Conservation (phyloP, 2,329 filamentous ascomycete species). For the Aspergillus nomiae region DNA sequence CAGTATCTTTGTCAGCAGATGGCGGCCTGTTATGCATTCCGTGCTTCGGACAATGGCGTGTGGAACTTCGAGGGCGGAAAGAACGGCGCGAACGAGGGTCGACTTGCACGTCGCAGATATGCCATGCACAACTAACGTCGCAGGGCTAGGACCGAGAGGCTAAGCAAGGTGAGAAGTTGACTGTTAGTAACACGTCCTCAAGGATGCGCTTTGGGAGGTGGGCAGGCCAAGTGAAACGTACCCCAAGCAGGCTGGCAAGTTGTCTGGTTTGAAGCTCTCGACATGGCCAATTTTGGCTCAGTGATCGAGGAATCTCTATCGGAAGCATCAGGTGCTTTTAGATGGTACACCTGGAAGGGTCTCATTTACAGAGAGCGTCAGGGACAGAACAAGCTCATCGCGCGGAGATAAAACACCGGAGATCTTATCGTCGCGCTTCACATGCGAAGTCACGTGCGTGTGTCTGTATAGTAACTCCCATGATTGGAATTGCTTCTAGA, state of each 20-base stretch:
- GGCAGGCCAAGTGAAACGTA: slow-evolving; percentile 27
- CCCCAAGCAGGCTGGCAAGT: slow-evolving; percentile 44
- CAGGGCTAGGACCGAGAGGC: slow-evolving; percentile 62
- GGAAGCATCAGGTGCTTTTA: slow-evolving; percentile 31
- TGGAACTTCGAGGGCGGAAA: slow-evolving; percentile 59
- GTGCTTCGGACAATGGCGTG: slow-evolving; percentile 46
- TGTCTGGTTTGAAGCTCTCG: slow-evolving; percentile 45
- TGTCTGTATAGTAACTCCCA: not conserved
- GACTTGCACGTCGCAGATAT: slow-evolving; percentile 87
- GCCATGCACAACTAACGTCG: slow-evolving; percentile 78
- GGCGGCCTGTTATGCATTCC: slow-evolving; percentile 50
- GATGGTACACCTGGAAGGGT: not conserved
- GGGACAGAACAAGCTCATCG: not conserved
- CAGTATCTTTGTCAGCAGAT: slow-evolving; percentile 50
- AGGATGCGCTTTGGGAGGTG: not conserved
- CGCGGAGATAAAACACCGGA: slow-evolving; percentile 7
- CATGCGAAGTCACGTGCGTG: slow-evolving; percentile 13
- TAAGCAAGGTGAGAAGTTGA: slow-evolving; percentile 17
- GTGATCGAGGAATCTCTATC: slow-evolving; percentile 33
- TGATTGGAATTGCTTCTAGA: not conserved
- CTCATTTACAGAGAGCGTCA: not conserved
- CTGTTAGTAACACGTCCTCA: not conserved
- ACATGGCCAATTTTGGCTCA: slow-evolving; percentile 47
- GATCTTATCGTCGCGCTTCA: slow-evolving; percentile 7
- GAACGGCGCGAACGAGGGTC: slow-evolving; percentile 64